These are phyloP conservation scores for Amyloporia xantha DNA, from an alignment of 768 basidiomycete genomes.

Conservation along the genomic window DNA sequence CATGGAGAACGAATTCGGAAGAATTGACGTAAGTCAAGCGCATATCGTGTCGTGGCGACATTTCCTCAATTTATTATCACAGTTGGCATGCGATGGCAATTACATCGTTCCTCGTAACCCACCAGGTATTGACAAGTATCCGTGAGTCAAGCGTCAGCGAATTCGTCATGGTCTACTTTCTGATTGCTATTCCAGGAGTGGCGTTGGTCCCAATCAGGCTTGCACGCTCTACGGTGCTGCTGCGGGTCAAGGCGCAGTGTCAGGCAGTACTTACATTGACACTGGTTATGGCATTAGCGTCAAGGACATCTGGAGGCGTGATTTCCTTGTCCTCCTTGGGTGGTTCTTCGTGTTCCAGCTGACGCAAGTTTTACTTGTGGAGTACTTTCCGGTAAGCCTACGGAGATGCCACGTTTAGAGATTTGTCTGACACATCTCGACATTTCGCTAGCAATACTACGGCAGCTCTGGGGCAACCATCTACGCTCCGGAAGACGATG, in stretches of 20 bases:
- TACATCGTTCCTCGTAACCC: constrained; percentile 63
- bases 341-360: constrained; percentile 68
- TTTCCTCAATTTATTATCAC: too few relatives aligned
- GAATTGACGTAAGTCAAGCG: constrained; percentile 51
- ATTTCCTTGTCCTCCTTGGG: constrained; percentile 64
- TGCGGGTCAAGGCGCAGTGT: constrained; percentile 47
- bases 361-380: constrained; percentile 60
- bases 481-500: constrained; percentile 51
- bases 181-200: constrained; percentile 28
- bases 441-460: constrained; percentile 39
- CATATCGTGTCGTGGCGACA: too few relatives aligned
- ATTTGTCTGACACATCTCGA: constrained; percentile 10
- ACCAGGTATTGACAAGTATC: constrained; percentile 49
- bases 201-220: constrained; percentile 61
- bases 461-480: constrained; percentile 45
- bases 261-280: constrained; percentile 55
- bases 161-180: constrained; percentile 17
- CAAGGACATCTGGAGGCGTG: constrained; percentile 55
- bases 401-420: neutral
- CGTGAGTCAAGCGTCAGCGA: constrained; percentile 36
- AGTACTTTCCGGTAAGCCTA: constrained; percentile 50
- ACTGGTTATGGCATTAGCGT: constrained; percentile 44
- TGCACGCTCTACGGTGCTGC: constrained; percentile 70
- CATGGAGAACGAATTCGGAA: constrained; percentile 85
- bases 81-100: constrained; percentile 61